phyloP scores from a whole-genome alignment of 2,329 filamentous ascomycete genomes.

The Penicillium sp. region DNA sequence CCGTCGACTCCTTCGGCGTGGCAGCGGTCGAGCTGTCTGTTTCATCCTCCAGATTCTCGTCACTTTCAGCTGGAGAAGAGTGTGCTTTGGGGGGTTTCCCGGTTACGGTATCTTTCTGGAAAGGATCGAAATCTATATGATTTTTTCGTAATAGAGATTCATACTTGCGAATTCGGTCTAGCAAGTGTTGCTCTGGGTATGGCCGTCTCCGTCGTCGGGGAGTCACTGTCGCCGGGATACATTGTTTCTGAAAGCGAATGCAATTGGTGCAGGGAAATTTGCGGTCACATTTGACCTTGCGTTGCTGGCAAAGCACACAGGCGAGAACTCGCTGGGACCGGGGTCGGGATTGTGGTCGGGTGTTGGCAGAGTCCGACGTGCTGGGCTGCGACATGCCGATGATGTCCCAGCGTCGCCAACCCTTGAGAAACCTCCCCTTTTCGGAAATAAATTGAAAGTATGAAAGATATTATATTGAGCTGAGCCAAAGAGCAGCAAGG shows the following conservation, averaged over 20 bases:
- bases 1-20: constrained; percentile 7
- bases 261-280: constrained; percentile 73
- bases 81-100: not conserved
- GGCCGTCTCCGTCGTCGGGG: constrained; percentile 61
- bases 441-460: no score
- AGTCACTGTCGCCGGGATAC: constrained; percentile 52
- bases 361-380: not conserved
- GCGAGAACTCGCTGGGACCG: constrained; percentile 33
- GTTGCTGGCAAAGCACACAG: constrained; percentile 75
- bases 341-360: not conserved
- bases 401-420: no score
- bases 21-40: not conserved
- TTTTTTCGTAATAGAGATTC: constrained; percentile 68
- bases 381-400: not conserved
- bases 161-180: constrained; percentile 71
- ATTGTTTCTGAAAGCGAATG: constrained; percentile 65
- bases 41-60: not conserved
- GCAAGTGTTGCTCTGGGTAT: constrained; percentile 70
- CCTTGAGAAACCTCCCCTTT: no score
- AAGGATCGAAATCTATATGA: constrained; percentile 70
- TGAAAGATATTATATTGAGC: no score
- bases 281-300: constrained; percentile 76
- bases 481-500: no score
- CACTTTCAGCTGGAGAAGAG: not conserved
- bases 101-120: constrained; percentile 46